Conservation (phyloP, 257 asterid species). For the Solanum pennellii region DNA sequence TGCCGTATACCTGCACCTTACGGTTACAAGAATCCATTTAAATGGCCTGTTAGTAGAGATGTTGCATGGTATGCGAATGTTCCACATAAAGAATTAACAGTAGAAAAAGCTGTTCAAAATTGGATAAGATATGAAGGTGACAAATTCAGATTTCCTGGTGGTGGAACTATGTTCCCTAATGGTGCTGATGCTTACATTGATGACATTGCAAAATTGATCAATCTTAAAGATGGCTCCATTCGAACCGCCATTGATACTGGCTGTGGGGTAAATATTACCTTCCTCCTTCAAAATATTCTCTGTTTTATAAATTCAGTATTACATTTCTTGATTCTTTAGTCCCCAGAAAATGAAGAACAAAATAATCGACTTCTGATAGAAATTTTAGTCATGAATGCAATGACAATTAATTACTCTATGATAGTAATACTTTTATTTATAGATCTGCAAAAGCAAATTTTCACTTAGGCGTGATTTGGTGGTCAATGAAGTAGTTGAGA, state of each 20-base stretch:
- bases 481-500: background rate
- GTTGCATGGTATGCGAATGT: constrained; percentile 13
- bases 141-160: constrained; percentile 18
- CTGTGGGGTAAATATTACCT: constrained; percentile 10
- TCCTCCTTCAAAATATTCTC: background rate
- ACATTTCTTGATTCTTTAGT: background rate
- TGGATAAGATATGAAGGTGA: constrained; percentile 14
- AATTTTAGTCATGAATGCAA: background rate
- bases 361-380: background rate
- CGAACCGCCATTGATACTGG: constrained; percentile 21
- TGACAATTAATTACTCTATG: background rate
- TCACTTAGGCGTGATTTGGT: background rate
- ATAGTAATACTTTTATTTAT: background rate
- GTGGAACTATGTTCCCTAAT: constrained; percentile 19
- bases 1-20: constrained; percentile 6
- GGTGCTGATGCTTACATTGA: constrained; percentile 19
- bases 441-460: background rate
- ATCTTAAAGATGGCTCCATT: constrained; percentile 14
- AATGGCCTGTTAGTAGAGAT: constrained; percentile 15
- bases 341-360: background rate
- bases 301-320: background rate
- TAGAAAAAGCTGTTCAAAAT: constrained; percentile 12
- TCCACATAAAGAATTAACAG: constrained; percentile 14
- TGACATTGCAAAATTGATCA: constrained; percentile 7
- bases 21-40: constrained; percentile 7